Percentiles rank a stretch among this genome's conserved stretches.
These are phyloP conservation scores for Danielia reshetovae DNA, from an alignment of 805 yeast genomes.

Conservation along the genomic window DNA sequence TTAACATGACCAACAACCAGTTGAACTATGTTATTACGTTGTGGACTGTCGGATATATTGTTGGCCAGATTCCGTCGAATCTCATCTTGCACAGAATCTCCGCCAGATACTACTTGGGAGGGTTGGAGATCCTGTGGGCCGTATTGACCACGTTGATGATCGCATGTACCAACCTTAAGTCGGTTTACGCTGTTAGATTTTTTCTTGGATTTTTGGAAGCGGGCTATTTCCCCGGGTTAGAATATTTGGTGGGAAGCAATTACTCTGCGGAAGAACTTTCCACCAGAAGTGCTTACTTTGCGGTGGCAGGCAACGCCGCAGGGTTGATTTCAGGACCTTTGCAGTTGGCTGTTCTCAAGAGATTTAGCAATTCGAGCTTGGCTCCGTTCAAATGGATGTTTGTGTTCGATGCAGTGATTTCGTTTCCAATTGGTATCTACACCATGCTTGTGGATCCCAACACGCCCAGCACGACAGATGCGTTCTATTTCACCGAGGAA, in stretches of 20 bases:
- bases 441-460: slow-evolving; percentile 32
- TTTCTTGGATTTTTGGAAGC: slow-evolving; percentile 42
- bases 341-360: slow-evolving; percentile 24
- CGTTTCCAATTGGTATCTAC: slow-evolving; percentile 30
- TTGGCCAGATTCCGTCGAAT: slow-evolving; percentile 16
- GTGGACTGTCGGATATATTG: slow-evolving; percentile 15
- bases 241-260: slow-evolving; percentile 43
- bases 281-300: slow-evolving; percentile 28
- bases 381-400: slow-evolving; percentile 35
- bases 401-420: slow-evolving; percentile 31
- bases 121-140: slow-evolving; percentile 44
- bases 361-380: slow-evolving; percentile 19
- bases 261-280: slow-evolving; percentile 25
- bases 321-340: slow-evolving; percentile 31
- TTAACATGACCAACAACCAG: slow-evolving; percentile 14
- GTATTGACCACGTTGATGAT: slow-evolving; percentile 26
- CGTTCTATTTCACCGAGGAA: slow-evolving; percentile 25
- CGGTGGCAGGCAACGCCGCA: slow-evolving; percentile 26
- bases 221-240: slow-evolving; percentile 56
- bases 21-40: slow-evolving; percentile 15
- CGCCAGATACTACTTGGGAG: slow-evolving; percentile 43
- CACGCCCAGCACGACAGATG: slow-evolving; percentile 32
- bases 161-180: slow-evolving; percentile 11
- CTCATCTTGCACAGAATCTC: slow-evolving; percentile 35
- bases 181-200: slow-evolving; percentile 15